phyloP scores from a whole-genome alignment of 2,329 filamentous ascomycete species.

The Beauveria medogensis region DNA sequence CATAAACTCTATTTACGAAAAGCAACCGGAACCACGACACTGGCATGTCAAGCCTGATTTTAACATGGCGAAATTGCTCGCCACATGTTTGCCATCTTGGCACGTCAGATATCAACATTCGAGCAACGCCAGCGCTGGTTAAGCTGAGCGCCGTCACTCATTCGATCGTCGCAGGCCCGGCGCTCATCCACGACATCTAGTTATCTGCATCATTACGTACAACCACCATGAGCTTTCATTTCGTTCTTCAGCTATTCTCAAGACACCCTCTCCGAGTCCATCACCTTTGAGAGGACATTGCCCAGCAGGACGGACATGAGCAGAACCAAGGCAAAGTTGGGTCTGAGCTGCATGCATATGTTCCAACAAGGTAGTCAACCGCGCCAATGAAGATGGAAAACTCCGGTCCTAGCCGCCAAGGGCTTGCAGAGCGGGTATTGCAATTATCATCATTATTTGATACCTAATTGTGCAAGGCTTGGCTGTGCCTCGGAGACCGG shows the following conservation, averaged over 20 bases:
- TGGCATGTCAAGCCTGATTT: neutral
- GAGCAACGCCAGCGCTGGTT: neutral
- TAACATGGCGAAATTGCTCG: conserved; percentile 7
- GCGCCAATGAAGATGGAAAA: neutral
- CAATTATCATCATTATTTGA: neutral
- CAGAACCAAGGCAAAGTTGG: neutral
- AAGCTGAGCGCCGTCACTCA: neutral
- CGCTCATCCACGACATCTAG: neutral
- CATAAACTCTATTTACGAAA: conserved; percentile 7
- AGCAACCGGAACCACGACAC: neutral
- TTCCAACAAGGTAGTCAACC: neutral
- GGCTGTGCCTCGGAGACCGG: neutral
- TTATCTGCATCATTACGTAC: neutral
- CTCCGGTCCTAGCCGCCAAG: neutral
- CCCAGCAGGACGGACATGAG: neutral
- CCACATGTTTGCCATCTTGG: conserved; percentile 4
- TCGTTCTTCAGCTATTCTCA: neutral
- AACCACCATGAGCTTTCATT: neutral
- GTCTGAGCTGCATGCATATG: neutral
- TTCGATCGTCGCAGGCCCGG: neutral
- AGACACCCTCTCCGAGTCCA: neutral
- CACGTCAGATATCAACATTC: neutral
- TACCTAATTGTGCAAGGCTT: neutral
- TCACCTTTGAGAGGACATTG: neutral
- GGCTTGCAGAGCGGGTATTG: neutral